Conservation (phyloP, 768 basidiomycete genomes). For the Candolleomyces eurysporus region DNA sequence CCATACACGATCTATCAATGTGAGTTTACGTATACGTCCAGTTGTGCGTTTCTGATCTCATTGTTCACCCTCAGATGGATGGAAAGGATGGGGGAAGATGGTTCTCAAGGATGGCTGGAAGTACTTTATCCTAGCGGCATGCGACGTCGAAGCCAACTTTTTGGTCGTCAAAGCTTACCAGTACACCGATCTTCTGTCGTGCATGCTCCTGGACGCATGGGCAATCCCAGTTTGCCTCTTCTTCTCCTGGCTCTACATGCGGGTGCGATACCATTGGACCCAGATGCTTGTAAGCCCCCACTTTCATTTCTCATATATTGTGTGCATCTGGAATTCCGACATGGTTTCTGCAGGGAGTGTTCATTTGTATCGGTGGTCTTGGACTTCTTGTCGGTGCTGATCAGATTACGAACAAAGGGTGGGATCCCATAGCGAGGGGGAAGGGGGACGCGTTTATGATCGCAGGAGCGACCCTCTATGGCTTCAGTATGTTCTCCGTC, state of each 20-base stretch:
- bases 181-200: conserved; percentile 84
- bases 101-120: conserved; percentile 80
- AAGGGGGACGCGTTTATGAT: conserved; percentile 90
- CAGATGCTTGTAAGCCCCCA: conserved; percentile 60
- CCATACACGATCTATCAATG: conserved; percentile 90
- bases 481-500: conserved; percentile 60
- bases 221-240: conserved; percentile 86
- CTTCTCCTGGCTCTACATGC: conserved; percentile 83
- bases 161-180: conserved; percentile 83
- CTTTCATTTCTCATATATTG: not conserved
- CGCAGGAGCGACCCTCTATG: conserved; percentile 80
- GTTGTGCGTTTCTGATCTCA: conserved; percentile 1
- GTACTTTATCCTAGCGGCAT: conserved; percentile 76
- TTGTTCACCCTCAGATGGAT: conserved; percentile 54
- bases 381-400: conserved; percentile 81
- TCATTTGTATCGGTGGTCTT: conserved; percentile 72
- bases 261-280: conserved; percentile 78
- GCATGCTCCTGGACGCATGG: conserved; percentile 95
- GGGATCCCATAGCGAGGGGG: conserved; percentile 57
- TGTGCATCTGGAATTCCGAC: not conserved
- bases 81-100: conserved; percentile 79
- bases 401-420: conserved; percentile 74
- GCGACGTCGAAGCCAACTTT: conserved; percentile 89
- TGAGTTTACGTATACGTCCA: conserved; percentile 30
- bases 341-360: conserved; percentile 50